Evolutionary conservation across 495 filamentous ascomycete species (phyloP).

Genomic region (Xylaria acuta): DNA sequence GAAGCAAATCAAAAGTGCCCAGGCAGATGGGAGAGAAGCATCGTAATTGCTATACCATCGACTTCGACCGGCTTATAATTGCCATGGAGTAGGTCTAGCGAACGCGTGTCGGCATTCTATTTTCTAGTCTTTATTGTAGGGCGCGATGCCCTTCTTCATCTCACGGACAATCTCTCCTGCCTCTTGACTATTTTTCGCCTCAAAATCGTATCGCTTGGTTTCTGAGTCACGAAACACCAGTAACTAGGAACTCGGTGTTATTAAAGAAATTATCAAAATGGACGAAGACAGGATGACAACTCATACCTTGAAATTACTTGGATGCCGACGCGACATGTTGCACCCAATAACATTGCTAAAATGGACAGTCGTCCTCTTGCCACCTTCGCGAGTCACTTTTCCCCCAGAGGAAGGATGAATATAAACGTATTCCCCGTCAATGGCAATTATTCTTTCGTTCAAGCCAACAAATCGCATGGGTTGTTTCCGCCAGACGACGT

Average conservation of each 20-base stretch:
- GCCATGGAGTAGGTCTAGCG: not conserved
- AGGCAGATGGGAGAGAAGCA: too few relatives aligned
- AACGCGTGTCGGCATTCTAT: not conserved
- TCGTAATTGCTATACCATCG: not conserved
- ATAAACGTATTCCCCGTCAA: constrained; percentile 96
- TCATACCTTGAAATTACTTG: constrained; percentile 84
- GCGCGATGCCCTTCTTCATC: constrained; percentile 74
- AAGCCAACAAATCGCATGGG: constrained; percentile 90
- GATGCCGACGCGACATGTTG: constrained; percentile 89
- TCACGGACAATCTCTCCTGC: constrained; percentile 90
- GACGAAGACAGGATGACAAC: not conserved
- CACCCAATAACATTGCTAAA: constrained; percentile 93
- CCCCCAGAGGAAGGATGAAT: constrained; percentile 76
- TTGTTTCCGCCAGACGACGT: constrained; percentile 90
- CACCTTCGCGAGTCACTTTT: constrained; percentile 63
- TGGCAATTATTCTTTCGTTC: constrained; percentile 80
- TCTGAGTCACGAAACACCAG: constrained; percentile 83
- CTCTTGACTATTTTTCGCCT: constrained; percentile 77
- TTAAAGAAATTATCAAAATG: constrained; percentile 15
- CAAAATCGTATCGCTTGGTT: constrained; percentile 96
- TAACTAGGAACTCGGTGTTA: constrained; percentile 50
- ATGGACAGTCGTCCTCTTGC: constrained; percentile 88
- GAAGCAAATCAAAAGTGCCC: too few relatives aligned
- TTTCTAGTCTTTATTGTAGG: constrained; percentile 48
- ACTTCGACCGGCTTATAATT: not conserved